phyloP scores from a whole-genome alignment of 1,139 yeast genomes.

The Yamadazyma aaseri region DNA sequence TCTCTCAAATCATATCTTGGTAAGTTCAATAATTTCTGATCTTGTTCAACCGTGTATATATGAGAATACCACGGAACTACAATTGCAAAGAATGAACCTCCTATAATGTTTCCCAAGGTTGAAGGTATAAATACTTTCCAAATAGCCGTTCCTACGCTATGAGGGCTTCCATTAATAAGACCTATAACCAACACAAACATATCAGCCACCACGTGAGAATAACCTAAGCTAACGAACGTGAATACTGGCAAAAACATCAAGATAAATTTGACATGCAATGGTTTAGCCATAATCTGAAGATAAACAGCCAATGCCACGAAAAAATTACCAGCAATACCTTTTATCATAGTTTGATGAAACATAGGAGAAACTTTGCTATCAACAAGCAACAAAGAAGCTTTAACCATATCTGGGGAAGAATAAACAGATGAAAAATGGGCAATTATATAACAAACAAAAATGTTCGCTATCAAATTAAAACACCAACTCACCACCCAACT shows the following conservation, averaged over 20 bases:
- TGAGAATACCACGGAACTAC: constrained; percentile 70
- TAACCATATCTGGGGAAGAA: constrained; percentile 32
- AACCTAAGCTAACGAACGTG: constrained; percentile 72
- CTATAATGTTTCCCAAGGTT: constrained; percentile 66
- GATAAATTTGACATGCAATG: constrained; percentile 73
- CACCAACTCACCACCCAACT: constrained; percentile 72
- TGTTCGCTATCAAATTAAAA: constrained; percentile 59
- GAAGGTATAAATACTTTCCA: constrained; percentile 75
- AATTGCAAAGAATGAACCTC: constrained; percentile 64
- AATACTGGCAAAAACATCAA: constrained; percentile 66
- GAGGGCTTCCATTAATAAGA: constrained; percentile 60
- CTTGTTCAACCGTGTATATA: constrained; percentile 65
- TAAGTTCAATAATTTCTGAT: constrained; percentile 54
- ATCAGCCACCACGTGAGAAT: constrained; percentile 79
- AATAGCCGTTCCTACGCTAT: constrained; percentile 60
- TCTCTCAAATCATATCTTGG: constrained; percentile 71
- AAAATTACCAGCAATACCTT: constrained; percentile 74
- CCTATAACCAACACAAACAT: constrained; percentile 69
- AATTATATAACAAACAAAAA: constrained; percentile 64
- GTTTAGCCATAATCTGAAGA: constrained; percentile 73
- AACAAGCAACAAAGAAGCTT: constrained; percentile 49
- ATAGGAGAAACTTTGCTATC: constrained; percentile 44
- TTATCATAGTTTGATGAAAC: constrained; percentile 60
- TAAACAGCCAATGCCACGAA: constrained; percentile 73
- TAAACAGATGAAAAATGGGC: constrained; percentile 55